Evolutionary conservation across 202 grass and related monocot genomes (phyloP), one percentile per base, ranked within the genome.

Genomic region (Musa balbisiana): DNA sequence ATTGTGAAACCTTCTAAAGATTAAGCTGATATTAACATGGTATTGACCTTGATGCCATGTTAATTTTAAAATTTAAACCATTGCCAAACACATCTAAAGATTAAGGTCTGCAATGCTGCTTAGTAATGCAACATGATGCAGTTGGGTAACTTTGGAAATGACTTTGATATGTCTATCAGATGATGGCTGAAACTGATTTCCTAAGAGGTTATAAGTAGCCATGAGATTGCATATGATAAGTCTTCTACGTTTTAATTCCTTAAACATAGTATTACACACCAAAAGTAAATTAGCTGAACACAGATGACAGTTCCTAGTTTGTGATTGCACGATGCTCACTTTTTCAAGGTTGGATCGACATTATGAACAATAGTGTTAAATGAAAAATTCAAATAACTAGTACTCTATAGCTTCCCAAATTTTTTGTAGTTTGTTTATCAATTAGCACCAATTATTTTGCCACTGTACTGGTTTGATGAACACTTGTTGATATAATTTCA

Each of bases 401-500:
- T 43, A 8, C 33, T 43, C 33, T 27, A 65, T 26, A 14, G 13
- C 26, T 26, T 65, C 1, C 24, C 13, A 25, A 65, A 11, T 20
- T 26, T 25, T 26, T 65, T 8, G 27, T 65, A 25, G 4, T 25
- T 11, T 27, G 12, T 11, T 27, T 65, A 26, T 65, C 9, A 10
- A 9, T 25, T 26, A 65, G 11, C 8, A 26, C 10, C 9, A 65
- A 13, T 65, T 70, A 19, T 51, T 1, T 10, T 51, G 22, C 22
- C 62, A 13, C 22, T 22, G 6, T 23, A 11, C 20, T 25, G 33
- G n/a, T 64, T 23, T 23, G n/a, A 64, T 11, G 22, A 64, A 4
- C 20, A 64, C 2, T 22, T 64, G 62, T 43, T 80, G 69, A 27
- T 20, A 56, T 78, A 10, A 76, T 72, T 23, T 71, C 2, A 14